Evolutionary conservation across 2,329 filamentous ascomycete species (phyloP), one percentile per base, ranked within the genome.

Genomic region (Chaetomiaceae sp.): DNA sequence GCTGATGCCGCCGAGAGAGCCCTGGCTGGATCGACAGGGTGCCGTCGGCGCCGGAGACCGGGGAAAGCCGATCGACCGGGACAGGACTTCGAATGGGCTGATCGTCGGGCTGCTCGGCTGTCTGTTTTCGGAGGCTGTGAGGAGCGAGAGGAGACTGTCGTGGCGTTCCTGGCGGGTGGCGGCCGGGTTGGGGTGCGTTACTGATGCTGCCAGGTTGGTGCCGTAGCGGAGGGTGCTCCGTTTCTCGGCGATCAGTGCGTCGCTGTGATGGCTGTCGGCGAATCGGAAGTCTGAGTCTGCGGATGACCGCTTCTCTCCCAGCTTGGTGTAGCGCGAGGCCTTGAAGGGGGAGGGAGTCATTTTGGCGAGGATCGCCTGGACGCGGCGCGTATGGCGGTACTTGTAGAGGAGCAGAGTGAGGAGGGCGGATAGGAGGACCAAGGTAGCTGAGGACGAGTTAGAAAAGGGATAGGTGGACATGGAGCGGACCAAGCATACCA

Each of bases 281-380:
- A 61, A 61, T 4, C 62, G 40, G 1, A 63, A 54, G 18, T 51
- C 54, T 4, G 36, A 55, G 47, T 60, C 61, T 55, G 62, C 58
- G 2, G 61, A 63, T 1, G 57, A 55, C 2, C 61, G 56, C 25
- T 61, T 61, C 42, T 48, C 57, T 11, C 62, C 59, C 1, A 30
- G 29, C 4, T 56, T 16, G 2, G 52, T 55, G 53, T 63, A 63
- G 2, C 58, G 48, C 1, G 59, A 29, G 21, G 53, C 34, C 47
- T 58, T 61, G 49, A 61, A 56, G 4, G 61, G 61, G 2, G 57
- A 61, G 54, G 51, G 59, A n/a, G n/a, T n/a, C n/a, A n/a, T n/a
- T 33, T 53, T 60, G 42, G 25, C 27, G 7, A 62, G 54, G 50
- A 63, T 56, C 14, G 54, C 47, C 20, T 62, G 61, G 10, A 63